phyloP scores from a whole-genome alignment of 1,284 basidiomycete species.

The Cutaneotrichosporon curvatum region DNA sequence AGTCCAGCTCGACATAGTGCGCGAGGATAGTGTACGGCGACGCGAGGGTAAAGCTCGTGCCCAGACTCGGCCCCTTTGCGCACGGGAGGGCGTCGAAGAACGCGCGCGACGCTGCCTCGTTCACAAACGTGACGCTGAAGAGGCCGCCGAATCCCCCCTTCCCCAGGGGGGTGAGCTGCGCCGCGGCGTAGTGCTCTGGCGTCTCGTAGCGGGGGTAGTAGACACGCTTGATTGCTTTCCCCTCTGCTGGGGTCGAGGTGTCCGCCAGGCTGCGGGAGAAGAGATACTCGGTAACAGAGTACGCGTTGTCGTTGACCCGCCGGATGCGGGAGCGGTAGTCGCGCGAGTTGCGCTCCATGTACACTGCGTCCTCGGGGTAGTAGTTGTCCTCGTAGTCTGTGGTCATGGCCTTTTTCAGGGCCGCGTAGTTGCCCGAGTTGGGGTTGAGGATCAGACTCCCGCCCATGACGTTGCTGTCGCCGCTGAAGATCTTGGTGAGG shows the following conservation, averaged over 20 bases:
- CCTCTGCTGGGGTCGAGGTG: slow-evolving; percentile 19
- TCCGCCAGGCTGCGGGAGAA: slow-evolving; percentile 52
- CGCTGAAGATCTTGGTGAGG: slow-evolving; percentile 91
- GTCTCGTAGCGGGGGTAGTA: slow-evolving; percentile 86
- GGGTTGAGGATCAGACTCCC: slow-evolving; percentile 89
- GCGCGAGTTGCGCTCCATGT: slow-evolving; percentile 95
- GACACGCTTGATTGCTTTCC: slow-evolving; percentile 66
- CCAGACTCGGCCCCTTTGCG: slow-evolving; percentile 86
- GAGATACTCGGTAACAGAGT: slow-evolving; percentile 74
- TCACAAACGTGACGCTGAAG: slow-evolving; percentile 83
- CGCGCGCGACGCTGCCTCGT: slow-evolving; percentile 58
- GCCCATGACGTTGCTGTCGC: slow-evolving; percentile 94
- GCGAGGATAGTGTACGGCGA: slow-evolving; percentile 91
- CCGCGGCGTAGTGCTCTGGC: slow-evolving; percentile 63
- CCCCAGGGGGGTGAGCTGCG: slow-evolving; percentile 38
- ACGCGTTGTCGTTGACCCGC: slow-evolving; percentile 74
- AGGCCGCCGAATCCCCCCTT: slow-evolving; percentile 80
- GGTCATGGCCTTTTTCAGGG: slow-evolving; percentile 59
- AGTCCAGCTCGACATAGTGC: slow-evolving; percentile 84
- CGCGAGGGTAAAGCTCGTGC: slow-evolving; percentile 92
- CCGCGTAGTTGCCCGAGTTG: slow-evolving; percentile 57
- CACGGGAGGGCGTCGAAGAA: slow-evolving; percentile 84
- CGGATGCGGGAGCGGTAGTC: slow-evolving; percentile 74
- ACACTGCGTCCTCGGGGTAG: slow-evolving; percentile 88
- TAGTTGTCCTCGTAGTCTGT: slow-evolving; percentile 75